Base-by-base conservation (phyloP, 768 basidiomycete genomes). In the Macrolepiota albuminosa region DNA sequence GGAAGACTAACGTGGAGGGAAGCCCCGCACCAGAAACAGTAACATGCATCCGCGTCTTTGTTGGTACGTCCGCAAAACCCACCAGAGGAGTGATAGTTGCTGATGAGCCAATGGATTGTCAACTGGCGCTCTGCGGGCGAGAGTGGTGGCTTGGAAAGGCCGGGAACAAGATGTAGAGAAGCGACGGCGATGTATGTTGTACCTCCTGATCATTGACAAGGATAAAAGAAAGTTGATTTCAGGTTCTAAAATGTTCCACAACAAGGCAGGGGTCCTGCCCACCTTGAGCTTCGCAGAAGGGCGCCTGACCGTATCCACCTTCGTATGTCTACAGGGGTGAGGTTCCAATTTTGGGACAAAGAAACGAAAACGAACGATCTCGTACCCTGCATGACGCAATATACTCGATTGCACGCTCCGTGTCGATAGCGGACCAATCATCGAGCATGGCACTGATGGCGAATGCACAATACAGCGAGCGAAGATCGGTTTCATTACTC, bases 21-120 rank as follows among this genome's bases (percentile, higher is more conserved):
- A 9, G 87, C 95, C 3, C 91, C 88, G 65, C 89, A 89, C 96
- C 96, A 99, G 72, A 97, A 98, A 63, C 91, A 92, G 72, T 99
- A 99, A 70, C 96, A 99, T 3, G 94, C 91, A 63, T 98, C 96
- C 6, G 89, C 83, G 4, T 81, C 77, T 74, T 99, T 99, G 59
- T 85, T 87, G 1, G 93, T 93, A 26, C 96, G 81, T 2, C 96
- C 96, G 64, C 88, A 78, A 68, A 94, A 97, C 0, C 96, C 96
- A 0, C 93, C 93, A 0, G 78, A 77, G 0, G 66, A 61, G 49
- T 82, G 77, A 69, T 93, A 94, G 54, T 89, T 90, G 48, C 85
- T 82, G 16, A 86, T 61, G 1, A 95, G 76, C 94, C 95, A 98
- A 33, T 86, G 77, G 33, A 90, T 75, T 0, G 92, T 91, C 47